Conservation (phyloP, 208 protist genomes). For the Trypanosoma melophagium region DNA sequence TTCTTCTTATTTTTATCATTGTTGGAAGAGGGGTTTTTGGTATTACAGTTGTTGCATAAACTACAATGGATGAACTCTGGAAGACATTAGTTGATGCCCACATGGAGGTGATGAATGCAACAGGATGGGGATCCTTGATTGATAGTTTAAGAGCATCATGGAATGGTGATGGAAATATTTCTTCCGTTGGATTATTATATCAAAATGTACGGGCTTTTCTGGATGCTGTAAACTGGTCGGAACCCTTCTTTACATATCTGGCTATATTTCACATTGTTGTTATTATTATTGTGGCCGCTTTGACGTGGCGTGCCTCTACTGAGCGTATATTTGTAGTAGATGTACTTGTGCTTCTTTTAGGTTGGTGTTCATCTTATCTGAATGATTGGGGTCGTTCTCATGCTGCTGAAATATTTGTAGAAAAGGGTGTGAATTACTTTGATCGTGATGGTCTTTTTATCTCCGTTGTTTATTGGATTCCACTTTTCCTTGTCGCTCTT, state of each 20-base stretch:
- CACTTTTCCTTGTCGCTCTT: slow-evolving; percentile 48
- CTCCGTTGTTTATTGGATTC: slow-evolving; percentile 50
- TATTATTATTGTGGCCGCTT: slow-evolving; percentile 24
- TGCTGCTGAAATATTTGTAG: slow-evolving; percentile 38
- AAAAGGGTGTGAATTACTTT: slow-evolving; percentile 73
- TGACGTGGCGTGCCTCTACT: slow-evolving; percentile 33
- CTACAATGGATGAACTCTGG: slow-evolving; percentile 26
- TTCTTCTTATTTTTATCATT: slow-evolving; percentile 3
- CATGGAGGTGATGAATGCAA: slow-evolving; percentile 45
- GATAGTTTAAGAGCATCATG: slow-evolving; percentile 12
- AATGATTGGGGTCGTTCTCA: slow-evolving; percentile 40
- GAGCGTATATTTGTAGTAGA: slow-evolving; percentile 41
- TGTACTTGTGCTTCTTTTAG: slow-evolving; percentile 38
- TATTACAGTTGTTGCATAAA: not conserved
- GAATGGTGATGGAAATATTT: not conserved
- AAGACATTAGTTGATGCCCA: slow-evolving; percentile 31
- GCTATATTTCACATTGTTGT: slow-evolving; percentile 49
- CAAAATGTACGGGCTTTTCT: slow-evolving; percentile 37
- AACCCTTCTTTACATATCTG: slow-evolving; percentile 76
- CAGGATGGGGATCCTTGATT: slow-evolving; percentile 34
- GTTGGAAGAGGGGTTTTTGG: too few species aligned
- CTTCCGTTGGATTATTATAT: not conserved
- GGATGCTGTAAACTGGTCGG: slow-evolving; percentile 61
- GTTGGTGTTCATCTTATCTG: slow-evolving; percentile 32
- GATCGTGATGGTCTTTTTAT: slow-evolving; percentile 66